Evolutionary conservation across 2,329 filamentous ascomycete genomes (phyloP).

Genomic region (Trichoderma harzianum): DNA sequence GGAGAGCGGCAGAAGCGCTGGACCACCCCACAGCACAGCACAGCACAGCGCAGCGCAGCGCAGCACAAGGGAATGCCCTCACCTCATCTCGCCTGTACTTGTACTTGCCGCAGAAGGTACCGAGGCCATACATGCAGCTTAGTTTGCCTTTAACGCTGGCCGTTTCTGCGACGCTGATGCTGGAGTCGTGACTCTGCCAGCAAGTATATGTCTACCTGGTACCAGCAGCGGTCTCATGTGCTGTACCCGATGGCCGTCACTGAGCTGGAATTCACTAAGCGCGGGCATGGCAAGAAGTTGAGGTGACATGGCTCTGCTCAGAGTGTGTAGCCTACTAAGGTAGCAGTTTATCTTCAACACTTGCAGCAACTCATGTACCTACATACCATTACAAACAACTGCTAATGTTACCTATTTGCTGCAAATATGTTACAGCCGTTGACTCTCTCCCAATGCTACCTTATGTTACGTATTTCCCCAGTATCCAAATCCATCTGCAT

Average conservation of each 20-base stretch:
- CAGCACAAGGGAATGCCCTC: neutral
- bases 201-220: neutral
- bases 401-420: neutral
- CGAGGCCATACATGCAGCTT: neutral
- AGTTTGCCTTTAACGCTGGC: neutral
- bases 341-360: neutral
- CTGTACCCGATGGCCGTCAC: neutral
- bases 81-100: neutral
- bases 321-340: neutral
- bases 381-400: neutral
- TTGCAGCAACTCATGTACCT: neutral
- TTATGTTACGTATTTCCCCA: neutral
- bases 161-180: neutral
- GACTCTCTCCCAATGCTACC: neutral
- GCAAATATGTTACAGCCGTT: neutral
- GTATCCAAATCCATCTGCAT: neutral
- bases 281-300: neutral
- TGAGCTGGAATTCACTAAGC: neutral
- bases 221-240: neutral
- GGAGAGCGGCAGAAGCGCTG: constrained; percentile 10
- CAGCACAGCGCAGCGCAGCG: neutral
- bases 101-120: neutral
- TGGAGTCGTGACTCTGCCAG: neutral
- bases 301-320: neutral
- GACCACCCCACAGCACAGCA: neutral